A percentile compares a stretch with the other conserved stretches of the same genome.
Conservation (phyloP, 2,329 filamentous ascomycete species). For the Eutypa lata region DNA sequence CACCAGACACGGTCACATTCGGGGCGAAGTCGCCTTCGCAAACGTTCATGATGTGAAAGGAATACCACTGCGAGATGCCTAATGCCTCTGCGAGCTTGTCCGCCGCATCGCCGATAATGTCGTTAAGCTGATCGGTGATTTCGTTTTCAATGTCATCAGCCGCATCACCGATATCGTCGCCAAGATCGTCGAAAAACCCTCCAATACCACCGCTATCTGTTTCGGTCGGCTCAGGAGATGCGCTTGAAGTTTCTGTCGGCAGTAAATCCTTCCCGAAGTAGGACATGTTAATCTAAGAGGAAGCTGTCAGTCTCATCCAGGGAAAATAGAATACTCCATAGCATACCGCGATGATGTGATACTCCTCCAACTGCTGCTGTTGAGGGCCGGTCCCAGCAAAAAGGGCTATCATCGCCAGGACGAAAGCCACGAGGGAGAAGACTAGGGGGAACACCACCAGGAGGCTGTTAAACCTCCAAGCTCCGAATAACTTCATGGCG, state of each 20-base stretch:
- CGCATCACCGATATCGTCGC: constrained; percentile 36
- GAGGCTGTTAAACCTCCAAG: constrained; percentile 13
- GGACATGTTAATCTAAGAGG: constrained; percentile 37
- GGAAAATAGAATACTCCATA: neutral
- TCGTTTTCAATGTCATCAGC: constrained; percentile 19
- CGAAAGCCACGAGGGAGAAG: constrained; percentile 31
- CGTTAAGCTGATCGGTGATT: constrained; percentile 35
- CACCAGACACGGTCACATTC: constrained; percentile 35
- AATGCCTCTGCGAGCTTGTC: constrained; percentile 40
- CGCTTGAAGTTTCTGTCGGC: constrained; percentile 19
- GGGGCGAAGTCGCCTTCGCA: constrained; percentile 46
- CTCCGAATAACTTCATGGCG: constrained; percentile 5
- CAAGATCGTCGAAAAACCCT: constrained; percentile 22
- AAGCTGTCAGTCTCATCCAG: constrained; percentile 1
- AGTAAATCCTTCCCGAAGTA: constrained; percentile 36
- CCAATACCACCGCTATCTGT: constrained; percentile 18
- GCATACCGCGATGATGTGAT: constrained; percentile 36
- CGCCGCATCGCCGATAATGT: constrained; percentile 36
- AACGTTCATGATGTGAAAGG: constrained; percentile 44
- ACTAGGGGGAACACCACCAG: constrained; percentile 28
- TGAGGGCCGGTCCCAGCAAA: constrained; percentile 35
- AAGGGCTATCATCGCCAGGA: constrained; percentile 33
- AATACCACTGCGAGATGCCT: constrained; percentile 50
- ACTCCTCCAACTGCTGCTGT: constrained; percentile 33
- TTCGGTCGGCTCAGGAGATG: constrained; percentile 17